Evolutionary conservation across 352 stramenopile species (phyloP).

Genomic region (Phytophthora quininea): DNA sequence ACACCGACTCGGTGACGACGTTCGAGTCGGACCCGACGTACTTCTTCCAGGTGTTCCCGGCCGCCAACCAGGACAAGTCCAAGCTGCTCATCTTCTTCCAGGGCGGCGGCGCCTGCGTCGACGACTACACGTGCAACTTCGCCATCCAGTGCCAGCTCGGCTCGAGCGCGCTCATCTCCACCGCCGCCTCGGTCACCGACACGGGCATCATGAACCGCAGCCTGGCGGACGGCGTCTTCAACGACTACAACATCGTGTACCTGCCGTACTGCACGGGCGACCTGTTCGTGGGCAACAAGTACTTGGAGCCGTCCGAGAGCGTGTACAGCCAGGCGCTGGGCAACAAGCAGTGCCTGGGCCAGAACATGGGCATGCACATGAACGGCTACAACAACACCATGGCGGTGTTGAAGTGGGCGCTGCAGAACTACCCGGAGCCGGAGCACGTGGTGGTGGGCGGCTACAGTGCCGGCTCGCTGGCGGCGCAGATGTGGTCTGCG

Average conservation of each 20-base stretch:
- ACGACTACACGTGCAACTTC: conserved; percentile 64
- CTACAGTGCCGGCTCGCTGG: conserved; percentile 56
- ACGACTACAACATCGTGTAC: conserved; percentile 76
- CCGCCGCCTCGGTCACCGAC: conserved; percentile 41
- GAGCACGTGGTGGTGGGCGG: conserved; percentile 56
- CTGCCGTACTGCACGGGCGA: conserved; percentile 72
- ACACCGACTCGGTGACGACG: conserved; percentile 24
- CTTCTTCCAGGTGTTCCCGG: conserved; percentile 64
- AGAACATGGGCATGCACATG: conserved; percentile 52
- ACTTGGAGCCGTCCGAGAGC: conserved; percentile 26
- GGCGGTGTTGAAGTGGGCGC: conserved; percentile 59
- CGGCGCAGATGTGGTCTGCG: conserved; percentile 41
- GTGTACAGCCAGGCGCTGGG: conserved; percentile 37
- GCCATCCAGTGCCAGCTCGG: conserved; percentile 47
- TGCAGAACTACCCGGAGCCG: conserved; percentile 57
- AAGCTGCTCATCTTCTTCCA: conserved; percentile 71
- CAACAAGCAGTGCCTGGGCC: conserved; percentile 35
- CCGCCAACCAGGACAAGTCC: conserved; percentile 39
- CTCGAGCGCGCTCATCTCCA: conserved; percentile 41
- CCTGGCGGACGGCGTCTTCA: conserved; percentile 56
- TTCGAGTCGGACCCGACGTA: conserved; percentile 48
- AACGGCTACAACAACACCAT: conserved; percentile 67
- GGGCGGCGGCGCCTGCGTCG: conserved; percentile 58
- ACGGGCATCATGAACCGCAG: conserved; percentile 55
- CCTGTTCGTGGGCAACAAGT: conserved; percentile 55